Evolutionary conservation across 306 rosid genomes (phyloP).

Genomic region (Datisca glomerata): DNA sequence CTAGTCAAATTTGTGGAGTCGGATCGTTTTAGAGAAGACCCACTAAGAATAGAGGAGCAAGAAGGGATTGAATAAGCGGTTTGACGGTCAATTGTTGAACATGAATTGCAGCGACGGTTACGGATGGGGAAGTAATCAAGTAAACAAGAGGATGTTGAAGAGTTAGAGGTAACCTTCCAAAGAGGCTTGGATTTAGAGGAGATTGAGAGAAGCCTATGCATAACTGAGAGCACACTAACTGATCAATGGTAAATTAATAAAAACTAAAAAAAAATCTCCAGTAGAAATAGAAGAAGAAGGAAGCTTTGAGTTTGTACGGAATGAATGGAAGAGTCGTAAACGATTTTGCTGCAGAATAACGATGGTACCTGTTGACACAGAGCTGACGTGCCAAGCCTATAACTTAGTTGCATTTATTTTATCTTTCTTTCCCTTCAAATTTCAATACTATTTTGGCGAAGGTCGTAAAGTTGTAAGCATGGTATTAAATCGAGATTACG

Average conservation of each 20-base stretch:
- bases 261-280: not conserved
- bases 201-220: conserved; percentile 25
- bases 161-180: not conserved
- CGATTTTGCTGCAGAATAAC: not conserved
- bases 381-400: not conserved
- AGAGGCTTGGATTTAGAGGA: conserved; percentile 24
- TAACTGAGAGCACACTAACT: conserved; percentile 8
- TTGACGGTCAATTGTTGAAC: not conserved
- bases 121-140: not conserved
- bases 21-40: conserved; percentile 4
- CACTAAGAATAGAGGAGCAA: not conserved
- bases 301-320: not conserved
- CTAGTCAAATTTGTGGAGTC: not conserved
- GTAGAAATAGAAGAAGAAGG: not conserved
- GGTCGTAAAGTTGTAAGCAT: no score
- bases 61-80: conserved; percentile 4
- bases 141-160: conserved; percentile 3
- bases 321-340: no score
- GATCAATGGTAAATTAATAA: no score
- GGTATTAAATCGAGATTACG: no score
- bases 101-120: conserved; percentile 7
- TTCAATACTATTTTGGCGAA: no score
- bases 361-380: not conserved
- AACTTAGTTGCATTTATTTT: not conserved
- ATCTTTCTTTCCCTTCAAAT: no score